These are phyloP conservation scores for Hypoxylon crocopeplum DNA, from an alignment of 495 filamentous ascomycete genomes.

Conservation along the genomic window DNA sequence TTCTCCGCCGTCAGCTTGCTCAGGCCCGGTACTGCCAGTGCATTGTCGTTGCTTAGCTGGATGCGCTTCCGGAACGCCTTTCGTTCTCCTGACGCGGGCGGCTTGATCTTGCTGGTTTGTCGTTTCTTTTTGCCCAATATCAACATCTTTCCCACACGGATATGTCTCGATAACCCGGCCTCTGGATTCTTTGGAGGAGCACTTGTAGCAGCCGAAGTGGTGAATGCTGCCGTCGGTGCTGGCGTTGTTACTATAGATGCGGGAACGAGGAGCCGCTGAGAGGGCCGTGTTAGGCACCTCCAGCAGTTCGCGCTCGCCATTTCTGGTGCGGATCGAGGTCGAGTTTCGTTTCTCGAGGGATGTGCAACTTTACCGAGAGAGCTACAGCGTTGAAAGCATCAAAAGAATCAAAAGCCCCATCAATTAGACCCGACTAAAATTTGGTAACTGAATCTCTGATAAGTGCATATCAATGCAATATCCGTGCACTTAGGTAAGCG, in stretches of 20 bases:
- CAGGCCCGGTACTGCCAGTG: slow-evolving; percentile 73
- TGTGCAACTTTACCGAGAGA: slow-evolving; percentile 35
- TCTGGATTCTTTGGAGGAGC: slow-evolving; percentile 38
- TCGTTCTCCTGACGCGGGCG: slow-evolving; percentile 76
- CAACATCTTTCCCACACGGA: slow-evolving; percentile 46
- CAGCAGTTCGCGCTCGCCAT: slow-evolving; percentile 75
- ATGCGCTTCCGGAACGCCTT: slow-evolving; percentile 87
- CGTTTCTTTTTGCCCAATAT: slow-evolving; percentile 58
- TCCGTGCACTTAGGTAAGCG: not conserved
- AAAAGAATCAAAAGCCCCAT: slow-evolving; percentile 11
- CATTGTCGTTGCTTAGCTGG: slow-evolving; percentile 91
- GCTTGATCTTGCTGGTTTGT: slow-evolving; percentile 48
- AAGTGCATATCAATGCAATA: slow-evolving; percentile 16
- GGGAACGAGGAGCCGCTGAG: slow-evolving; percentile 36
- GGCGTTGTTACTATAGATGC: slow-evolving; percentile 50
- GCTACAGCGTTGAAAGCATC: too few relatives aligned
- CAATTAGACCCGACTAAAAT: slow-evolving; percentile 24
- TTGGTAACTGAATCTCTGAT: slow-evolving; percentile 15
- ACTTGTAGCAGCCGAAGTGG: slow-evolving; percentile 48
- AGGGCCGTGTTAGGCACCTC: slow-evolving; percentile 68
- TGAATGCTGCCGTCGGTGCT: slow-evolving; percentile 43
- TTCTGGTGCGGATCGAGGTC: slow-evolving; percentile 43
- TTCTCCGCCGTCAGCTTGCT: slow-evolving; percentile 62
- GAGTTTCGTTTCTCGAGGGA: slow-evolving; percentile 36
- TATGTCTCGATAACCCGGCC: slow-evolving; percentile 22